Conservation (phyloP, 129 eudicot species). For the Mikania micrantha region DNA sequence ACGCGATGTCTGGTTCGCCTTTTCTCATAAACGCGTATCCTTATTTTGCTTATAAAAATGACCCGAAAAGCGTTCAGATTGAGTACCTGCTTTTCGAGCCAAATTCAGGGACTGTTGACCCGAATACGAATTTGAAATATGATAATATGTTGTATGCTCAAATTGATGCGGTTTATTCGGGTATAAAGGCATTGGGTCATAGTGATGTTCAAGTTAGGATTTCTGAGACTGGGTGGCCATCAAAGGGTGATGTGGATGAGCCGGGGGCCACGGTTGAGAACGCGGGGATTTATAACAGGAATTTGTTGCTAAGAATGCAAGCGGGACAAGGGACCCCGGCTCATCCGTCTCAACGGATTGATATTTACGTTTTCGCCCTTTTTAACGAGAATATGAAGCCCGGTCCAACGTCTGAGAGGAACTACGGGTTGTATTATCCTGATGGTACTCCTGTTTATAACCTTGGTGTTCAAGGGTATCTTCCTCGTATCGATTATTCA, state of each 20-base stretch:
- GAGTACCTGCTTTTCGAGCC: conserved; percentile 74
- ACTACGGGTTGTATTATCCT: conserved; percentile 87
- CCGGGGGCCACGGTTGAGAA: conserved; percentile 75
- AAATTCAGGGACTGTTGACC: conserved; percentile 53
- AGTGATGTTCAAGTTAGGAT: conserved; percentile 56
- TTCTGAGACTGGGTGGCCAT: conserved; percentile 99
- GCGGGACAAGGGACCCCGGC: conserved; percentile 77
- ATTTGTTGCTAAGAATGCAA: conserved; percentile 59
- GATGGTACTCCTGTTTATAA: conserved; percentile 77
- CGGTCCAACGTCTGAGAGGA: conserved; percentile 91
- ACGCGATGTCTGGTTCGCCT: conserved; percentile 55
- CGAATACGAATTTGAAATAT: conserved; percentile 59
- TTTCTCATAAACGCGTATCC: conserved; percentile 88
- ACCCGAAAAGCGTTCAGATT: conserved; percentile 48
- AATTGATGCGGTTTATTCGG: conserved; percentile 89
- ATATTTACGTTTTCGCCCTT: conserved; percentile 83
- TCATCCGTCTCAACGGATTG: conserved; percentile 57
- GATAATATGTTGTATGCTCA: conserved; percentile 97
- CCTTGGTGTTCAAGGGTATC: conserved; percentile 71
- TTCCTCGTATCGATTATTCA: conserved; percentile 65
- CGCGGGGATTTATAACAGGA: conserved; percentile 76
- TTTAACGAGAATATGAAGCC: conserved; percentile 86
- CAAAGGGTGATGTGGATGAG: conserved; percentile 82
- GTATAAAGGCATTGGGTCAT: conserved; percentile 78
- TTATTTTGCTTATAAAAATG: conserved; percentile 74